Base-by-base conservation (phyloP, 495 filamentous ascomycete species). In the Penicillium paradoxum region DNA sequence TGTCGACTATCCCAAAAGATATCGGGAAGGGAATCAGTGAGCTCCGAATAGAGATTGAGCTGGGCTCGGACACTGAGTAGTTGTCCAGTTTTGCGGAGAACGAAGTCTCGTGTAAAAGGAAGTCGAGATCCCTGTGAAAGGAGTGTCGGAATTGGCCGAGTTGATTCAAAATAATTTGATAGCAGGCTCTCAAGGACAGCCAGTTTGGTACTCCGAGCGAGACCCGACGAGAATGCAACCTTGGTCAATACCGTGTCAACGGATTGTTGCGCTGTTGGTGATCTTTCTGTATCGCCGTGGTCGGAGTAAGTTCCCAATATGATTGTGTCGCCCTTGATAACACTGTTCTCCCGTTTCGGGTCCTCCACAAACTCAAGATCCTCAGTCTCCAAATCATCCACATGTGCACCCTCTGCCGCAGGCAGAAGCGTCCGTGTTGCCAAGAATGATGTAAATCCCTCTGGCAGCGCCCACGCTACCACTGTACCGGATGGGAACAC, bases 401-500 rank as follows among this genome's bases (percentile, higher is more conserved):
- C 64, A 60, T 90, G 87, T 2, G 89, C 81, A n/a, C 81, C 77
- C 50, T 84, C 79, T 4, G 91, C 90, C 1, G 92, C 90, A 0
- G 84, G 83, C 0, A 86, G 74, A 6, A 95, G 71, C 30, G 86
- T 85, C 45, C 77, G 78, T 5, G 85, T 85, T 3, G 91, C 85
- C n/a, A 97, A 71, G 21, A 80, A 81, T 14, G 79, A 81, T 11
- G 86, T 84, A 17, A 88, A 79, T 27, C 83, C 81, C 47, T 88
- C 77, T 0, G 88, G 83, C 2, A 96, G 76, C 6, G 83, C 84
- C 93, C 93, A 98, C 25, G 88, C 81, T 8, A 97, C 93, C 4
- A 97, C 81, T n/a, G 90, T 95, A 3, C 93, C 93, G 1, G 92
- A 96, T 5, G 93, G 90, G 59, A 98, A 98, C n/a, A 98, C 83